A percentile compares a stretch with the other conserved stretches of the same genome.
These are phyloP conservation scores for Solanum chilense DNA, from an alignment of 257 asterid species.

Conservation along the genomic window DNA sequence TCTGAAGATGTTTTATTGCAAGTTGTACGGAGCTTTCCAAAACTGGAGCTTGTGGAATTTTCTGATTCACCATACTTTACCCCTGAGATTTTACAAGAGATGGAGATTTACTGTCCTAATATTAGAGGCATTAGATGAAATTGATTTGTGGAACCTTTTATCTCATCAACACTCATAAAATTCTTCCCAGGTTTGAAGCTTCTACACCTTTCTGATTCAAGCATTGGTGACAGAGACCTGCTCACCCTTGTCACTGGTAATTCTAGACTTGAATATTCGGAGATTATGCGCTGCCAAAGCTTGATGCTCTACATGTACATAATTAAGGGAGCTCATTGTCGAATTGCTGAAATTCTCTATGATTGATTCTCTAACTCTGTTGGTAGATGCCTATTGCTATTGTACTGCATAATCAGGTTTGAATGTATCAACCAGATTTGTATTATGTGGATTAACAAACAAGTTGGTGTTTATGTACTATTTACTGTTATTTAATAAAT, in stretches of 20 bases:
- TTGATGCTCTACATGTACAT: conserved; percentile 35
- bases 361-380: conserved; percentile 15
- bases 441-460: not conserved
- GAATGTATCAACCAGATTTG: not conserved
- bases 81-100: conserved; percentile 8
- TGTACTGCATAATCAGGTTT: not conserved
- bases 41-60: conserved; percentile 42
- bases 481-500: not conserved
- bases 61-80: conserved; percentile 32
- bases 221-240: conserved; percentile 24
- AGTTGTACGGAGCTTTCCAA: conserved; percentile 23
- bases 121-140: conserved; percentile 34
- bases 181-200: conserved; percentile 27
- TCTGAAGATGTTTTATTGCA: conserved; percentile 20
- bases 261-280: conserved; percentile 27
- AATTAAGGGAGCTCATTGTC: conserved; percentile 18
- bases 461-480: not conserved
- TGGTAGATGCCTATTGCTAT: not conserved
- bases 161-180: not conserved
- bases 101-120: conserved; percentile 25
- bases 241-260: conserved; percentile 12
- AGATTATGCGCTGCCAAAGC: conserved; percentile 19
- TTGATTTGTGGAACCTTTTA: conserved; percentile 7
- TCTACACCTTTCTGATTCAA: conserved; percentile 29
- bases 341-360: conserved; percentile 16